These are phyloP conservation scores for Aschersonia sp. DNA, from an alignment of 2,329 filamentous ascomycete genomes.

Conservation along the genomic window DNA sequence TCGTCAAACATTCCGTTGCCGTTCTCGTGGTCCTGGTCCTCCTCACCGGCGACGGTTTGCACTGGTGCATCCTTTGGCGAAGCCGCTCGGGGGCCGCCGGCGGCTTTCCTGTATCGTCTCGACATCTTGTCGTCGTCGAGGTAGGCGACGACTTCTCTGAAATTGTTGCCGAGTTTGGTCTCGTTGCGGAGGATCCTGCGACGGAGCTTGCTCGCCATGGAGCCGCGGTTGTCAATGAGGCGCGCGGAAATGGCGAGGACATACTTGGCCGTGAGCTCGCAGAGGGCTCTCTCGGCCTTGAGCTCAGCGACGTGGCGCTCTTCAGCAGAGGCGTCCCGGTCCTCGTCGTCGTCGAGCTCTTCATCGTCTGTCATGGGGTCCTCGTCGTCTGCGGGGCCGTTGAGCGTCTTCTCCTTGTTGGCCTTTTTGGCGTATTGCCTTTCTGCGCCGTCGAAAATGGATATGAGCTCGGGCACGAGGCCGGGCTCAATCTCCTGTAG, in stretches of 20 bases:
- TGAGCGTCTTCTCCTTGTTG: constrained; percentile 40
- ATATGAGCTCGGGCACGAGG: constrained; percentile 52
- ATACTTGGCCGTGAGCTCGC: constrained; percentile 71
- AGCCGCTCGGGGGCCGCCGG: constrained; percentile 5
- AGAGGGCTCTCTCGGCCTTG: constrained; percentile 71
- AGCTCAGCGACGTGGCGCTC: constrained; percentile 52
- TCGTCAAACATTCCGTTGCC: constrained; percentile 28
- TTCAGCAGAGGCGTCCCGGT: constrained; percentile 37
- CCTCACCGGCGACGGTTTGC: constrained; percentile 26
- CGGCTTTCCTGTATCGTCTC: constrained; percentile 25
- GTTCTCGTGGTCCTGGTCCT: constrained; percentile 13
- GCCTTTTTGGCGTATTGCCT: constrained; percentile 60
- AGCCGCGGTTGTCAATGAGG: constrained; percentile 52
- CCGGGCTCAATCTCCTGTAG: constrained; percentile 54
- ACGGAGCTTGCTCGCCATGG: constrained; percentile 47
- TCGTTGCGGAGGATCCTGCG: constrained; percentile 67
- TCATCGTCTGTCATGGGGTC: constrained; percentile 53
- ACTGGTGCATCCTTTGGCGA: not conserved
- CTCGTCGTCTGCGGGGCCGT: constrained; percentile 56
- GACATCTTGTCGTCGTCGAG: constrained; percentile 55
- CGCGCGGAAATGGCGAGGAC: constrained; percentile 66
- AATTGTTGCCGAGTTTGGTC: constrained; percentile 67
- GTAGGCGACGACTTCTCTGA: constrained; percentile 69
- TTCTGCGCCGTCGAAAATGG: constrained; percentile 67
- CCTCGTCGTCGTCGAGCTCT: constrained; percentile 34